A percentile compares a stretch with the other conserved stretches of the same genome.
phyloP scores from a whole-genome alignment of 148 eudicot species.

The Heliamphora exappendiculata region DNA sequence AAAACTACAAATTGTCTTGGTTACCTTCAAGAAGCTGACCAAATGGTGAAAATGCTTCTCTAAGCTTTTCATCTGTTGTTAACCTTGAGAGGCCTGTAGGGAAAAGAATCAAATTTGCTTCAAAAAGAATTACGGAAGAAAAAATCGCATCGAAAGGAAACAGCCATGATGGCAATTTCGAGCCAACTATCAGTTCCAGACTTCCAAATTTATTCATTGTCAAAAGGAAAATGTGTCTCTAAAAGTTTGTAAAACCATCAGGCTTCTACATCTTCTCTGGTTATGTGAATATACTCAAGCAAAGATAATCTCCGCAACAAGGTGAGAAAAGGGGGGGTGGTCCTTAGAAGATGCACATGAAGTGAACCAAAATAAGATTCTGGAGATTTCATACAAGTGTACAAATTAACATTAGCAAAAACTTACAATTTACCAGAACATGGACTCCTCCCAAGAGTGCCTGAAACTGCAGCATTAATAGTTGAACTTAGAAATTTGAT shows the following conservation, averaged over 20 bases:
- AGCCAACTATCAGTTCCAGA: background rate
- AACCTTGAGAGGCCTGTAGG: constrained; percentile 69
- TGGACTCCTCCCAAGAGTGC: background rate
- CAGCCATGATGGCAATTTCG: background rate
- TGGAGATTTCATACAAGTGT: background rate
- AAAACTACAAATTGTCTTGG: background rate
- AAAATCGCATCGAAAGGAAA: background rate
- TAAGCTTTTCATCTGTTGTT: constrained; percentile 84
- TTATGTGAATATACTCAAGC: background rate
- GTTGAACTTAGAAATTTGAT: background rate
- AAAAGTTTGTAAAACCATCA: background rate
- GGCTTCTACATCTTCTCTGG: background rate
- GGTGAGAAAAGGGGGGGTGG: no score
- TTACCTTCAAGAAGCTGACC: constrained; percentile 80
- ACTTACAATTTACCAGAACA: background rate
- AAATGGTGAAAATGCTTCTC: constrained; percentile 66
- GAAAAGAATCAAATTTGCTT: background rate
- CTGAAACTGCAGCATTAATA: background rate
- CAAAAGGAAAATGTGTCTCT: background rate
- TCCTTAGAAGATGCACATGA: background rate
- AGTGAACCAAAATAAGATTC: no score
- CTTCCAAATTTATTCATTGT: background rate
- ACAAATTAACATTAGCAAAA: background rate
- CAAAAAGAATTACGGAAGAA: background rate
- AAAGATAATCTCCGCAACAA: background rate